A percentile compares a stretch with the other conserved stretches of the same genome.
phyloP scores from a whole-genome alignment of 169 alveolate species.

The Eimeria acervulina region DNA sequence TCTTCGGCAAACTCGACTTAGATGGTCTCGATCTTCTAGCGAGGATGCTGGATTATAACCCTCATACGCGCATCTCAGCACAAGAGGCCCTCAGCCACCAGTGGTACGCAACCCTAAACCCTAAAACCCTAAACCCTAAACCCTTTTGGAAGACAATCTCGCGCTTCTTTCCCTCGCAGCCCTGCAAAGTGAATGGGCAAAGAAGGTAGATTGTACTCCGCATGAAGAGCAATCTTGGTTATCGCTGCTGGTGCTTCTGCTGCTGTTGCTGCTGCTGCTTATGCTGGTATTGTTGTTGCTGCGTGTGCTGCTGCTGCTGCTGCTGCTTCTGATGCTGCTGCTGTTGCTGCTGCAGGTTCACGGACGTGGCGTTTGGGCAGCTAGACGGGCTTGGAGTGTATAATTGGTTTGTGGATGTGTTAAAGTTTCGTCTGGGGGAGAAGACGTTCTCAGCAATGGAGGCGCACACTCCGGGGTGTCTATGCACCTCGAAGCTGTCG shows the following conservation, averaged over 20 bases:
- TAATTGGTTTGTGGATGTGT: conserved; percentile 90
- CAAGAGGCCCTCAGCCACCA: conserved; percentile 98
- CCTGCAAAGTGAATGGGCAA: too few relatives aligned
- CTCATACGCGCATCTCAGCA: conserved; percentile 96
- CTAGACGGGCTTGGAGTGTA: conserved; percentile 92
- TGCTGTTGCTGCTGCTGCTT: not conserved
- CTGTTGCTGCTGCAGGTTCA: conserved; percentile 83
- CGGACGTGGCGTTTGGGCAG: conserved; percentile 89
- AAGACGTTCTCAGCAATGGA: conserved; percentile 89
- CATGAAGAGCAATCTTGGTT: not conserved
- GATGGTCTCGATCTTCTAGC: conserved; percentile 91
- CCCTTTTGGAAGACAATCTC: not conserved
- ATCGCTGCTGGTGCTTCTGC: not conserved
- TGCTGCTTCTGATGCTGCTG: conserved; percentile 42
- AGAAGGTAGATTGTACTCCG: not conserved
- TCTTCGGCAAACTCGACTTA: conserved; percentile 78
- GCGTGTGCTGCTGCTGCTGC: not conserved
- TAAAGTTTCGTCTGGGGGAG: conserved; percentile 90
- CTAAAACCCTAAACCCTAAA: conserved; percentile 33
- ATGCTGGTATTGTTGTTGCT: not conserved
- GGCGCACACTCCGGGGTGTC: conserved; percentile 86
- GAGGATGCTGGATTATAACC: conserved; percentile 95
- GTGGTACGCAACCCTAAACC: conserved; percentile 85
- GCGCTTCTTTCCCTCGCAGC: too few relatives aligned
- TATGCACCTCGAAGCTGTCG: conserved; percentile 89